Percentiles rank a stretch among this genome's conserved stretches.
Evolutionary conservation across 768 basidiomycete species (phyloP).

Genomic region (Lentinula raphanica): DNA sequence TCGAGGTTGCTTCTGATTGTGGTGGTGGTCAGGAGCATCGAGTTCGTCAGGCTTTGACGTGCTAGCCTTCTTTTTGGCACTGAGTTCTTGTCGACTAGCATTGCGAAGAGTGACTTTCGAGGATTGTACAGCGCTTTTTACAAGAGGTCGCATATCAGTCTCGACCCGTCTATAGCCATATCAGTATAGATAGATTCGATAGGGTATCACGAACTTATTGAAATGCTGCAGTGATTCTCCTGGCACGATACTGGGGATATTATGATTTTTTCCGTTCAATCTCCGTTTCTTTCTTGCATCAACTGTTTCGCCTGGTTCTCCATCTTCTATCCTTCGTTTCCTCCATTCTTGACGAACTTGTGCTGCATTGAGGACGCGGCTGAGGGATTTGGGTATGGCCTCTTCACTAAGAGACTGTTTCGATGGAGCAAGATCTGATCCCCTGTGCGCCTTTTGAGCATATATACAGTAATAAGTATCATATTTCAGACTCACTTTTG

Average conservation of each 20-base stretch:
- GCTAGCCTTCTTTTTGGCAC: neutral
- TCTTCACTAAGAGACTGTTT: slow-evolving; percentile 43
- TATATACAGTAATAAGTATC: neutral
- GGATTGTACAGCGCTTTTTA: slow-evolving; percentile 54
- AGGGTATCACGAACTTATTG: slow-evolving; percentile 47
- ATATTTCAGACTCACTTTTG: slow-evolving; percentile 32
- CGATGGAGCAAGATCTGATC: slow-evolving; percentile 44
- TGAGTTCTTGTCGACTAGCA: slow-evolving; percentile 30
- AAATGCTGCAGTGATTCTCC: slow-evolving; percentile 75
- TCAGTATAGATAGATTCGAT: neutral
- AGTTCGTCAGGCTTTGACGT: slow-evolving; percentile 16
- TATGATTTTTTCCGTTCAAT: slow-evolving; percentile 10
- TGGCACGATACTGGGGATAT: slow-evolving; percentile 42
- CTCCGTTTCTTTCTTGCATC: slow-evolving; percentile 12
- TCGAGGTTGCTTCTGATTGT: slow-evolving; percentile 14
- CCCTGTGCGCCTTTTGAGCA: slow-evolving; percentile 27
- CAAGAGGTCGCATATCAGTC: slow-evolving; percentile 58
- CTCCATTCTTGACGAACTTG: slow-evolving; percentile 51
- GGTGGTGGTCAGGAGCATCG: slow-evolving; percentile 14
- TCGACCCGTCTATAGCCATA: slow-evolving; percentile 57
- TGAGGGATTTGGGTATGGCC: slow-evolving; percentile 61
- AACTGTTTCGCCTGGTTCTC: slow-evolving; percentile 18
- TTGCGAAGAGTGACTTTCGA: slow-evolving; percentile 50
- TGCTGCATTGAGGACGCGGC: slow-evolving; percentile 60
- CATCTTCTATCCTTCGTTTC: slow-evolving; percentile 34